A percentile compares a stretch with the other conserved stretches of the same genome.
Conservation (phyloP, 2,329 filamentous ascomycete species). For the Cryphonectria radicalis region DNA sequence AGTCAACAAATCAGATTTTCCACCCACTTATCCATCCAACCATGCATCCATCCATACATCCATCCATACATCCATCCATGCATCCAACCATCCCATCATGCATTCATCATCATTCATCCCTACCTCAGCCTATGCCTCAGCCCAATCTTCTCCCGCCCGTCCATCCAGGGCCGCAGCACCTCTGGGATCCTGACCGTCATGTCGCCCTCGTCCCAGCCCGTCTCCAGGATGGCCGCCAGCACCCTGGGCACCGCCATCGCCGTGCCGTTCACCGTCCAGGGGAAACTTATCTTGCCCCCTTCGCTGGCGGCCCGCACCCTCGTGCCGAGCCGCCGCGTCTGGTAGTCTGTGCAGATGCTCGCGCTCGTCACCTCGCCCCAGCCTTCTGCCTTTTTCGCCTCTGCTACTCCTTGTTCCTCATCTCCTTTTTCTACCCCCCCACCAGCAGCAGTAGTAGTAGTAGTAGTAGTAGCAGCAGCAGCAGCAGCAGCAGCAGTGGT, state of each 20-base stretch:
- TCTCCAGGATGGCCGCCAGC: slow-evolving; percentile 86
- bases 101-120: not conserved
- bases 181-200: slow-evolving; percentile 75
- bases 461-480: not conserved
- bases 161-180: slow-evolving; percentile 84
- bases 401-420: not conserved
- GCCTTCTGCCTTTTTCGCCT: slow-evolving; percentile 55
- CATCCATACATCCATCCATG: too few species aligned
- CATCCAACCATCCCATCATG: not conserved
- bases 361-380: slow-evolving; percentile 95
- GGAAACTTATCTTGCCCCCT: slow-evolving; percentile 66
- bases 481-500: not conserved
- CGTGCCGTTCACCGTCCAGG: slow-evolving; percentile 92
- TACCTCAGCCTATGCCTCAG: slow-evolving; percentile 39
- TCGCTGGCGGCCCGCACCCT: slow-evolving; percentile 59
- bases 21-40: too few species aligned
- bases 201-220: slow-evolving; percentile 78
- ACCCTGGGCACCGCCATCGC: slow-evolving; percentile 90
- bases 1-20: not conserved
- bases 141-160: slow-evolving; percentile 69
- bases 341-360: slow-evolving; percentile 94
- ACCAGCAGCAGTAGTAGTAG: not conserved
- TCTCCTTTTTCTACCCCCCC: too few species aligned
- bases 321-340: slow-evolving; percentile 81
- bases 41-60: not conserved